Conservation (phyloP, 495 filamentous ascomycete genomes). For the Penicillium paxilli region DNA sequence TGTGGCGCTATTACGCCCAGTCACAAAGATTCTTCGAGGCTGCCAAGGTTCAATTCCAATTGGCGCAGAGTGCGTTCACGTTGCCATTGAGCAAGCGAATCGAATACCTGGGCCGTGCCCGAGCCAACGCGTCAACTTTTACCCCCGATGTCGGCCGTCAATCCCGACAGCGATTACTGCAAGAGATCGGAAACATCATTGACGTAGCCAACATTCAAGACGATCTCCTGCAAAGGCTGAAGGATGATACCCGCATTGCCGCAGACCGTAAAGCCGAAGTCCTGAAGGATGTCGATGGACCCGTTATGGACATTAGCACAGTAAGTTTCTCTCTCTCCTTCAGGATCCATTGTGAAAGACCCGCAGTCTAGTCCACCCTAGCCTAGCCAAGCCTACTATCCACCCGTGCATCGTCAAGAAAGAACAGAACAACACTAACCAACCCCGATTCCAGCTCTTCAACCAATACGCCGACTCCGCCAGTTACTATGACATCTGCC, state of each 20-base stretch:
- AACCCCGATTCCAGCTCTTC: constrained; percentile 67
- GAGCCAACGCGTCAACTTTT: constrained; percentile 79
- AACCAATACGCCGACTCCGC: constrained; percentile 87
- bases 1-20: constrained; percentile 86
- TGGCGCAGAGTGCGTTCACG: constrained; percentile 77
- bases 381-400: too few species aligned
- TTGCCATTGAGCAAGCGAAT: constrained; percentile 78
- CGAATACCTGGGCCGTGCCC: constrained; percentile 83
- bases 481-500: constrained; percentile 86
- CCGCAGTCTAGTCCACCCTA: constrained; percentile 5
- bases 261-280: constrained; percentile 60
- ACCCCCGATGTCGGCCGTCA: constrained; percentile 71
- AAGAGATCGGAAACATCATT: constrained; percentile 80
- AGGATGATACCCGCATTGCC: constrained; percentile 65
- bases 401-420: not conserved
- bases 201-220: constrained; percentile 95
- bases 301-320: constrained; percentile 67
- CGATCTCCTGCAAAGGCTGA: constrained; percentile 79
- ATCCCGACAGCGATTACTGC: constrained; percentile 72
- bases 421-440: too few species aligned
- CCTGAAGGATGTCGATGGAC: constrained; percentile 66
- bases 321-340: constrained; percentile 52
- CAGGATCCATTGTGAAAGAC: too few species aligned
- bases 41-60: constrained; percentile 77
- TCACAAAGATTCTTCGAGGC: constrained; percentile 78